These are phyloP conservation scores for Lagenidium giganteum DNA, from an alignment of 352 stramenopile species.

Conservation along the genomic window DNA sequence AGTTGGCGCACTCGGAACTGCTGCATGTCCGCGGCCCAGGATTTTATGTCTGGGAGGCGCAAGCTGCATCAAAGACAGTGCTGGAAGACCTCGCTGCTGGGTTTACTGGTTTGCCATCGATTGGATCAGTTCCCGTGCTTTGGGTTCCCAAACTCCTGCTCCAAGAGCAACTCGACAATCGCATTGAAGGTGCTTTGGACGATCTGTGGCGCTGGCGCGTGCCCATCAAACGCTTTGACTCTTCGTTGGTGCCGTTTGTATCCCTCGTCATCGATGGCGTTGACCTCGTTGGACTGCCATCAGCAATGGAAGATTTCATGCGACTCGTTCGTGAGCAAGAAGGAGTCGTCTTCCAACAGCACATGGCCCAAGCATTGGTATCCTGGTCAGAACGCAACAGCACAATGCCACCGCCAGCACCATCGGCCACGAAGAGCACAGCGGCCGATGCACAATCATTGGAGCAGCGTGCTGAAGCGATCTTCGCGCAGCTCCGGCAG, in stretches of 20 bases:
- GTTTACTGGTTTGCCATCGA: neutral
- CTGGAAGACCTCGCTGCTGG: neutral
- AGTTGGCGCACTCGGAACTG: slow-evolving; percentile 8
- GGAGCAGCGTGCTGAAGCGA: slow-evolving; percentile 14
- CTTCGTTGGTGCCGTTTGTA: slow-evolving; percentile 3
- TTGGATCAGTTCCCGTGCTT: neutral
- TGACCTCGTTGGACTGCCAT: slow-evolving; percentile 5
- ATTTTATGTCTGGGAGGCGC: slow-evolving; percentile 17
- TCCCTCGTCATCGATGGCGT: neutral
- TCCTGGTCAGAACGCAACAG: neutral
- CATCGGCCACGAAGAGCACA: neutral
- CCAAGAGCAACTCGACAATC: neutral
- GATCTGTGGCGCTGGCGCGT: neutral
- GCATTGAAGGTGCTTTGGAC: neutral
- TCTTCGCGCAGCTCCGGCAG: slow-evolving; percentile 24
- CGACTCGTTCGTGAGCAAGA: slow-evolving; percentile 12
- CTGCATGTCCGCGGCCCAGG: slow-evolving; percentile 18
- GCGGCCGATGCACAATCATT: slow-evolving; percentile 9
- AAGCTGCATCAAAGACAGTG: neutral
- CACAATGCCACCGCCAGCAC: neutral
- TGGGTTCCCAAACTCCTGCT: neutral
- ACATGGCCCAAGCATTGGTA: slow-evolving; percentile 3
- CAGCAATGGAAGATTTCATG: slow-evolving; percentile 4
- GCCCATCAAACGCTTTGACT: neutral
- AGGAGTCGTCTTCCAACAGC: neutral